A percentile compares a stretch with the other conserved stretches of the same genome.
phyloP scores from a whole-genome alignment of 345 rosid genomes.

The Citrus trifoliata region DNA sequence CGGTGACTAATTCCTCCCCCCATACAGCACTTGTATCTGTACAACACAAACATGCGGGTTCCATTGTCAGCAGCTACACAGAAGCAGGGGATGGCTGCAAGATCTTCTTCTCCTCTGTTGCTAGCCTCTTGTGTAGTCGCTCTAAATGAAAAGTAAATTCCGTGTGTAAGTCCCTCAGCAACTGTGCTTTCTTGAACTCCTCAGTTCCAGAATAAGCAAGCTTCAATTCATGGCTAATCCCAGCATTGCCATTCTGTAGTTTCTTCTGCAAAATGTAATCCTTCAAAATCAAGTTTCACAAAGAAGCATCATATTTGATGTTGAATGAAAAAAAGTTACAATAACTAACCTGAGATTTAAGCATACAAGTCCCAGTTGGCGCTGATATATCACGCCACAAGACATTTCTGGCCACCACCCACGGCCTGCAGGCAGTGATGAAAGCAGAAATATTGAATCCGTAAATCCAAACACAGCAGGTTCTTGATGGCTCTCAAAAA shows the following conservation, averaged over 20 bases:
- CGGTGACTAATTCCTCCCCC: neutral
- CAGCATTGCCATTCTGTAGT: neutral
- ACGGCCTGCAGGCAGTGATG: constrained; percentile 33
- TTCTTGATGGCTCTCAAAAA: neutral
- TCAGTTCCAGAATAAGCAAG: constrained; percentile 29
- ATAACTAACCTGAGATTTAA: constrained; percentile 22
- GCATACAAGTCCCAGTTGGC: constrained; percentile 10
- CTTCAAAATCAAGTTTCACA: neutral
- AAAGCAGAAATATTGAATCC: neutral
- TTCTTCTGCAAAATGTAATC: constrained; percentile 11
- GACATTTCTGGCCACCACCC: constrained; percentile 26
- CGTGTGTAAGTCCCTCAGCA: constrained; percentile 28
- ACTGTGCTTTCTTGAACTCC: constrained; percentile 30
- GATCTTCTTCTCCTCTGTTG: constrained; percentile 23
- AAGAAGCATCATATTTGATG: neutral
- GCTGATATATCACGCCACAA: constrained; percentile 2
- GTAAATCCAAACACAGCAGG: neutral
- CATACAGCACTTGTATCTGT: neutral
- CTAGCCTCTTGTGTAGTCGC: constrained; percentile 26
- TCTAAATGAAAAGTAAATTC: constrained; percentile 31
- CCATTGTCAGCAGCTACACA: neutral
- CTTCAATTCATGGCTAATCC: constrained; percentile 17
- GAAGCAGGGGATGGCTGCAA: constrained; percentile 7
- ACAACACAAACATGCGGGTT: neutral
- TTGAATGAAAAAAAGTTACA: neutral